Conservation (phyloP, 2,329 filamentous ascomycete species). For the Ambrosiella xylebori region DNA sequence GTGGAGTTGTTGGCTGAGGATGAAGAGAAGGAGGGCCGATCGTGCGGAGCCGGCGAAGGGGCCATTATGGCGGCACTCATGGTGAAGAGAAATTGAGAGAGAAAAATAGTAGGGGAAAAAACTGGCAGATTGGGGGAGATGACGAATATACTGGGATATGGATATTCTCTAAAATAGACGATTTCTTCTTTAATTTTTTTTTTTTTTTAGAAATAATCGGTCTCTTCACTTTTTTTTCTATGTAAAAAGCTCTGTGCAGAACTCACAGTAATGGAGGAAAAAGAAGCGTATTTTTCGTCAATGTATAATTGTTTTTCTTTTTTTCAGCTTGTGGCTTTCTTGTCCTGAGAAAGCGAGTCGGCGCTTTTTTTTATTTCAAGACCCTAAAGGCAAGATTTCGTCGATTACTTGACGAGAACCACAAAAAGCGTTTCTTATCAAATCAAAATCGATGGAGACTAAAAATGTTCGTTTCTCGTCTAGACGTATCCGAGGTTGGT, state of each 20-base stretch:
- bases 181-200: not conserved
- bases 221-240: too few relatives aligned
- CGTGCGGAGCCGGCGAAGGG: slow-evolving; percentile 49
- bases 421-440: too few relatives aligned
- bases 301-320: not conserved
- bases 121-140: not conserved
- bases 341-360: not conserved
- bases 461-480: slow-evolving; percentile 2
- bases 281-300: not conserved
- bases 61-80: slow-evolving; percentile 56
- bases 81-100: slow-evolving; percentile 18
- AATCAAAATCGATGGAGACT: too few relatives aligned
- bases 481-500: not conserved
- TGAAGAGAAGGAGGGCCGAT: slow-evolving; percentile 35
- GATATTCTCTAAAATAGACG: slow-evolving; percentile 1
- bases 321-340: not conserved
- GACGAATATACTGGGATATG: not conserved
- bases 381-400: not conserved
- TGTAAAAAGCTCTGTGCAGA: not conserved
- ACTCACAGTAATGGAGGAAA: not conserved
- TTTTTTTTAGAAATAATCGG: not conserved
- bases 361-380: not conserved
- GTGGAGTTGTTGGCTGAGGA: slow-evolving; percentile 8
- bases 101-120: not conserved
- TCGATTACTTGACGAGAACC: not conserved